Conservation (phyloP, 164 flowering plant species). For the Vitis rupestris region DNA sequence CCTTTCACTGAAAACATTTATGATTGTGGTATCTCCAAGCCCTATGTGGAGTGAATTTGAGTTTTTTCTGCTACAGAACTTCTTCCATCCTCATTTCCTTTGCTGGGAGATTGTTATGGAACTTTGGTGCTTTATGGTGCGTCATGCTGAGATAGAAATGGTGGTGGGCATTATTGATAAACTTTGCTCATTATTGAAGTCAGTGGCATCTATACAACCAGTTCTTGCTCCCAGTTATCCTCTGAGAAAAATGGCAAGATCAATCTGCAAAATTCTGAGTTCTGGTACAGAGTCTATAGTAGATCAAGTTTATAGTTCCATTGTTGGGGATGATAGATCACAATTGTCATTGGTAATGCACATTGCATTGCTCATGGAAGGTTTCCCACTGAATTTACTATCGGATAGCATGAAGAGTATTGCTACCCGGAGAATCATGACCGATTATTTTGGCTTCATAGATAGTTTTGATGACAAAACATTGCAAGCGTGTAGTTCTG, state of each 20-base stretch:
- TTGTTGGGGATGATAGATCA: conserved; percentile 33
- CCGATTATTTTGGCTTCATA: conserved; percentile 48
- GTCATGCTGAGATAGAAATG: conserved; percentile 58
- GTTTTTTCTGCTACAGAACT: conserved; percentile 65
- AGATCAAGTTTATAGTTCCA: conserved; percentile 45
- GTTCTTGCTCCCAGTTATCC: conserved; percentile 38
- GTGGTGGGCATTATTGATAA: conserved; percentile 46
- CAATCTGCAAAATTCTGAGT: conserved; percentile 49
- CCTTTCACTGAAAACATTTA: conserved; percentile 63
- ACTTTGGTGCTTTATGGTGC: conserved; percentile 77
- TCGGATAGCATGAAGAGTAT: conserved; percentile 47
- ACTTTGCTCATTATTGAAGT: conserved; percentile 50
- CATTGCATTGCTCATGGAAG: conserved; percentile 74
- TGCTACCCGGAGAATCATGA: conserved; percentile 45
- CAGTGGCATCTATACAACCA: conserved; percentile 40
- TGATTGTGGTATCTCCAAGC: conserved; percentile 53
- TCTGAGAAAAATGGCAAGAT: conserved; percentile 73
- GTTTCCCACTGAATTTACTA: conserved; percentile 64
- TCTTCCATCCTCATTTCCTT: conserved; percentile 84
- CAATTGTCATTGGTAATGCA: conserved; percentile 37
- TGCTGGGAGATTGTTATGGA: conserved; percentile 75
- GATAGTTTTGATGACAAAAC: conserved; percentile 41
- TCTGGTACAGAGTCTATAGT: conserved; percentile 37
- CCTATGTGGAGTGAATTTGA: conserved; percentile 56
- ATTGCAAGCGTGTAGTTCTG: conserved; percentile 24